Percentiles rank a stretch among this genome's conserved stretches.
Conservation (phyloP, 306 rosid genomes). For the Fagus sylvatica region DNA sequence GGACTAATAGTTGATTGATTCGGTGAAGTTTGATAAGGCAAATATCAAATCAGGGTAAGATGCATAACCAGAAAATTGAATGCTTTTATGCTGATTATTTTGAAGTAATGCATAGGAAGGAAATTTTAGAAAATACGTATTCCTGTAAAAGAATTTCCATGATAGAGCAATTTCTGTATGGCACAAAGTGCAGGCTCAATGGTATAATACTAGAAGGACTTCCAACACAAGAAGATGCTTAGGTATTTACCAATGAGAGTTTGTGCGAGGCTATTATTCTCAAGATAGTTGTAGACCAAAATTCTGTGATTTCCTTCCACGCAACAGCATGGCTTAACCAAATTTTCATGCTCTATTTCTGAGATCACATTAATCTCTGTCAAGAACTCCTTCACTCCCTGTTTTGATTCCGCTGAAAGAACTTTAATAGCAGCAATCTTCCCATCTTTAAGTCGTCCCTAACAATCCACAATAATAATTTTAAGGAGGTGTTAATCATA, state of each 20-base stretch:
- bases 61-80: conserved; percentile 5
- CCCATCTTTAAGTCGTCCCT: conserved; percentile 87
- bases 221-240: neutral
- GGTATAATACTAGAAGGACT: conserved; percentile 2
- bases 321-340: conserved; percentile 87
- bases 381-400: conserved; percentile 90
- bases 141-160: neutral
- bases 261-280: conserved; percentile 84
- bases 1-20: too few species aligned
- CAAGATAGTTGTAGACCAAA: conserved; percentile 92
- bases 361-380: conserved; percentile 90
- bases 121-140: conserved; percentile 12
- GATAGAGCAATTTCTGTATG: neutral
- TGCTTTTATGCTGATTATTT: neutral
- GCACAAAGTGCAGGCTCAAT: neutral
- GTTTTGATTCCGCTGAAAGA: conserved; percentile 84
- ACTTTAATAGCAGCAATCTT: conserved; percentile 89
- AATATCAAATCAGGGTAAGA: neutral
- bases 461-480: conserved; percentile 30
- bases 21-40: conserved; percentile 13
- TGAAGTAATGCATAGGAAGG: neutral
- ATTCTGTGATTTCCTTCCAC: conserved; percentile 72
- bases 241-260: conserved; percentile 70
- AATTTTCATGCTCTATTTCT: conserved; percentile 80
- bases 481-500: conserved; percentile 19